Percentiles rank a stretch among this genome's conserved stretches.
These are phyloP conservation scores for Helenozyma rhizophorensis DNA, from an alignment of 805 yeast species.

Conservation along the genomic window DNA sequence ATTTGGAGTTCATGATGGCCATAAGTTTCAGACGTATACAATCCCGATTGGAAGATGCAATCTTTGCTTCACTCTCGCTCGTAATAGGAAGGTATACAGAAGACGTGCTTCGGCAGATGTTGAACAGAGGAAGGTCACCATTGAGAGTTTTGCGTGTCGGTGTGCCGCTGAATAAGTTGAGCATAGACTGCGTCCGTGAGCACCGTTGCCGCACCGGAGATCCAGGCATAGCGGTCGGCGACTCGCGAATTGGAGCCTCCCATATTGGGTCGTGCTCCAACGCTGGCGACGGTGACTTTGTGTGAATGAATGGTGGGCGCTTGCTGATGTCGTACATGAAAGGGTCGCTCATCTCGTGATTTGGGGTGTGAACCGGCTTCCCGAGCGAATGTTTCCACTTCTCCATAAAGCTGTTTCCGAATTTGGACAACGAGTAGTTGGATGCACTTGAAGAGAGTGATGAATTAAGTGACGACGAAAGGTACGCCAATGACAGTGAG, in stretches of 20 bases:
- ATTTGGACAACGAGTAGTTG: conserved; percentile 35
- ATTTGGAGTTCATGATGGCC: too few species aligned
- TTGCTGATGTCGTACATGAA: conserved; percentile 1
- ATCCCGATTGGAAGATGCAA: too few species aligned
- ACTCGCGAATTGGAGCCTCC: conserved; percentile 6
- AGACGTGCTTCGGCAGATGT: background rate
- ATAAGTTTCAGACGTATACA: too few species aligned
- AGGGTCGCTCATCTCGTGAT: conserved; percentile 1
- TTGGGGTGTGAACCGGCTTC: background rate
- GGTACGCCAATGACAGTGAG: conserved; percentile 35
- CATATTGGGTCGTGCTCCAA: conserved; percentile 12
- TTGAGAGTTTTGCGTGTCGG: too few species aligned
- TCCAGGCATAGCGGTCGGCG: background rate
- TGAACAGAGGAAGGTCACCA: too few species aligned
- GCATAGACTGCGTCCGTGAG: conserved; percentile 35
- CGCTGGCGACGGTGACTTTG: conserved; percentile 14
- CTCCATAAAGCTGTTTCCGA: conserved; percentile 42
- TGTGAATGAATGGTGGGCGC: conserved; percentile 4
- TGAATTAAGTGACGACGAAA: conserved; percentile 38
- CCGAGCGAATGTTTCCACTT: conserved; percentile 37
- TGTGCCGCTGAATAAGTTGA: conserved; percentile 18
- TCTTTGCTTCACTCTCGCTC: background rate
- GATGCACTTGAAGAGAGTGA: conserved; percentile 34
- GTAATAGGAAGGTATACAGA: background rate
- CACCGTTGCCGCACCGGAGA: conserved; percentile 6